Evolutionary conservation across 371 early-diverging fungal species (phyloP).

Genomic region (Rhizopus stolonifer): DNA sequence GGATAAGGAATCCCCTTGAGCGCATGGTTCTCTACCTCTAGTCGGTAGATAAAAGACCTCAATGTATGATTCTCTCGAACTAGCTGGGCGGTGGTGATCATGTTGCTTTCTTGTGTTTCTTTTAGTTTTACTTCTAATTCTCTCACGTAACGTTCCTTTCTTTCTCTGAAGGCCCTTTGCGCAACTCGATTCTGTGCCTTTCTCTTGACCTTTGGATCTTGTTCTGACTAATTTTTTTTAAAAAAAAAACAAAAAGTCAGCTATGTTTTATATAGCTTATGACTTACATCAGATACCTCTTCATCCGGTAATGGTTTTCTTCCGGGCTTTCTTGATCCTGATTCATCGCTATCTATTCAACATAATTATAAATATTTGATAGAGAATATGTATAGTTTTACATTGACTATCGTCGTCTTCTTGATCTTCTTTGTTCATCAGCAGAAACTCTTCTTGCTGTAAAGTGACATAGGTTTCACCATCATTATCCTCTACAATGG

Average conservation of each 20-base stretch:
- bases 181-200: constrained; percentile 79
- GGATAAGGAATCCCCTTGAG: constrained; percentile 31
- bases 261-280: no score
- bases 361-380: neutral
- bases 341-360: constrained; percentile 24
- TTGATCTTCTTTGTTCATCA: constrained; percentile 1
- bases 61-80: constrained; percentile 45
- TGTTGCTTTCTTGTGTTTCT: constrained; percentile 52
- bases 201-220: constrained; percentile 58
- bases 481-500: constrained; percentile 21
- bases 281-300: constrained; percentile 21
- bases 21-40: constrained; percentile 41
- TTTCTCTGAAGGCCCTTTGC: constrained; percentile 75
- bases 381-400: neutral
- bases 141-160: constrained; percentile 71
- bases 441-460: constrained; percentile 24
- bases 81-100: constrained; percentile 30
- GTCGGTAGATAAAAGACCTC: constrained; percentile 30
- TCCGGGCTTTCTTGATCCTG: constrained; percentile 25
- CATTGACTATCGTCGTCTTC: constrained; percentile 20
- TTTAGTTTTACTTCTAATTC: constrained; percentile 64
- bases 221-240: constrained; percentile 29
- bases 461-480: constrained; percentile 24
- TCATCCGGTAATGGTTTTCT: constrained; percentile 36
- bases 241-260: neutral